phyloP scores from a whole-genome alignment of 148 eudicot genomes.

The Gaultheria prostrata region DNA sequence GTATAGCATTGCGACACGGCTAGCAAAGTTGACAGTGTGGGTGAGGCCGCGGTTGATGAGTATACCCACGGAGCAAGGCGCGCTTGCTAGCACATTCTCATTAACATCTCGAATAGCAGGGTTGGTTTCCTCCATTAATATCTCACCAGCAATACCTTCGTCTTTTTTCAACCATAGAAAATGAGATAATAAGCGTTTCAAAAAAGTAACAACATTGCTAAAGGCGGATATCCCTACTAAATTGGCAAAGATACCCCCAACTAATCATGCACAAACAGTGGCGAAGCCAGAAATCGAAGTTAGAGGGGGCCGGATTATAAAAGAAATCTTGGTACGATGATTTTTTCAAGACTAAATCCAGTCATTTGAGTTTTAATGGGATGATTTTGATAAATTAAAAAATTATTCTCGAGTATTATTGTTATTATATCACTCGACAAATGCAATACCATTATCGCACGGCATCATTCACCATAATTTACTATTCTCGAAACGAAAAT shows the following conservation, averaged over 20 bases:
- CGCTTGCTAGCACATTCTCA: conserved; percentile 33
- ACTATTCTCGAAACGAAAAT: no score
- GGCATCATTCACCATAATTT: no score
- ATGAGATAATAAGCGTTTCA: background rate
- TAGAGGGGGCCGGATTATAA: no score
- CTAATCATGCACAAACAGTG: no score
- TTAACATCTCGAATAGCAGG: conserved; percentile 35
- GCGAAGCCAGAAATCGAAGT: no score
- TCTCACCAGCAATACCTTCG: conserved; percentile 30
- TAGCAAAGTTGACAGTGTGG: background rate
- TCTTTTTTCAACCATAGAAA: background rate
- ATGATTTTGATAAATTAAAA: no score
- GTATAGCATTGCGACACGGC: conserved; percentile 37
- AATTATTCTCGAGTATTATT: no score
- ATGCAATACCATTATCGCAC: no score
- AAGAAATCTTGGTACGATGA: no score
- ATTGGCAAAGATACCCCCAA: background rate
- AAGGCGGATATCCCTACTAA: background rate
- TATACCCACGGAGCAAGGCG: conserved; percentile 52
- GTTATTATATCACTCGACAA: no score
- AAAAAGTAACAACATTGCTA: background rate
- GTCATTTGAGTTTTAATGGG: no score
- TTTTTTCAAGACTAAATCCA: no score
- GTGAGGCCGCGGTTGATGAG: conserved; percentile 45
- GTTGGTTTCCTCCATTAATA: conserved; percentile 38